phyloP scores from a whole-genome alignment of 2,329 filamentous ascomycete species.

The Fusarium coicis region DNA sequence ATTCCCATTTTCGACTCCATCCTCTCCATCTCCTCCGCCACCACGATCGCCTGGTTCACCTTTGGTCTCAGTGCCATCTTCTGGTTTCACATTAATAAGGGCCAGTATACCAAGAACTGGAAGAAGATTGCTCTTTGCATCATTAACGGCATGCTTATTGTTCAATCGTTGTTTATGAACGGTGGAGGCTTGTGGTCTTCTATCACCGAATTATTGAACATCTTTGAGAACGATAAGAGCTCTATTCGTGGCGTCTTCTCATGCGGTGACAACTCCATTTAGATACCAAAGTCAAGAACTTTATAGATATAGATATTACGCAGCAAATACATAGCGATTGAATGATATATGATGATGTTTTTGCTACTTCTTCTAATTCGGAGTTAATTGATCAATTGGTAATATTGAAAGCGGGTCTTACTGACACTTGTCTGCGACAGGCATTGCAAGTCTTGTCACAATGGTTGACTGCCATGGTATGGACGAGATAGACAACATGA shows the following conservation, averaged over 20 bases:
- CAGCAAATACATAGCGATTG: constrained; percentile 10
- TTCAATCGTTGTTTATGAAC: constrained; percentile 50
- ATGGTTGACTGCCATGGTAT: too few species aligned
- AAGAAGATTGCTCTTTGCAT: constrained; percentile 33
- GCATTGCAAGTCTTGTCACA: accelerated
- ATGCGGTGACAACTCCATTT: constrained; percentile 48
- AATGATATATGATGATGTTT: constrained; percentile 5
- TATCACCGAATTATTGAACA: constrained; percentile 44
- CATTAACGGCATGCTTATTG: constrained; percentile 45
- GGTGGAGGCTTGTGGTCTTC: constrained; percentile 49
- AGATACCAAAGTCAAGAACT: neutral
- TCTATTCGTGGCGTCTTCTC: constrained; percentile 46
- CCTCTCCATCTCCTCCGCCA: constrained; percentile 49
- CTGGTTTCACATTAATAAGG: constrained; percentile 50
- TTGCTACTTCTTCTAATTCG: accelerated
- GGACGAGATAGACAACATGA: accelerated
- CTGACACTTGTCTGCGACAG: neutral
- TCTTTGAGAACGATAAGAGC: constrained; percentile 41
- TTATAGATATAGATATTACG: neutral
- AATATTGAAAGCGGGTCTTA: neutral
- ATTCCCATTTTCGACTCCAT: constrained; percentile 53
- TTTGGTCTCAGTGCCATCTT: constrained; percentile 50
- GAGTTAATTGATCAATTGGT: too few species aligned
- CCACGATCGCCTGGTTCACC: constrained; percentile 51
- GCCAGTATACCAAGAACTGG: constrained; percentile 33